Conservation (phyloP, 2,329 filamentous ascomycete genomes). For the Gliomastix tumulicola region DNA sequence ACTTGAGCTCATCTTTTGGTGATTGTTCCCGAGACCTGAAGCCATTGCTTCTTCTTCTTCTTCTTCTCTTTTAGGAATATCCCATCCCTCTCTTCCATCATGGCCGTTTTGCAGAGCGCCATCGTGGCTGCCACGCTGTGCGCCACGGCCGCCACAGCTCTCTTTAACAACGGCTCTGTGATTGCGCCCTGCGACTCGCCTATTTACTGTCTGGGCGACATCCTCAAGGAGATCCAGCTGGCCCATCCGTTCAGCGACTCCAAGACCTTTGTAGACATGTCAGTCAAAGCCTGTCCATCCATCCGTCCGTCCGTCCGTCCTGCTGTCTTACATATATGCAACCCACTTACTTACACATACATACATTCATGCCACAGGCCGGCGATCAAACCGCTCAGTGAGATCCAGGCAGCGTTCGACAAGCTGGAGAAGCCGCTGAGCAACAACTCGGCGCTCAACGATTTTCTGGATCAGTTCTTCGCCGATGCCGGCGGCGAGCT, state of each 20-base stretch:
- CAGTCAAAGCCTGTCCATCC: conserved; percentile 15
- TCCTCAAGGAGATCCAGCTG: conserved; percentile 55
- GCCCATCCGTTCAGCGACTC: conserved; percentile 59
- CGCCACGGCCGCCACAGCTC: conserved; percentile 26
- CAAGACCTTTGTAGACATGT: conserved; percentile 68
- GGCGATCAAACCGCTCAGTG: conserved; percentile 48
- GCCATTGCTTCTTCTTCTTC: too few relatives aligned
- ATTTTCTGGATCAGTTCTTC: conserved; percentile 58
- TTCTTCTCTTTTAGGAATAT: too few relatives aligned
- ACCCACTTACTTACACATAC: too few relatives aligned
- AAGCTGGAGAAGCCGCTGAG: conserved; percentile 51
- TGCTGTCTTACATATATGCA: too few relatives aligned
- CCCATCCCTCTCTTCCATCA: too few relatives aligned
- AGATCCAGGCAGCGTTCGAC: conserved; percentile 55
- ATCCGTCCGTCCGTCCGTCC: not conserved
- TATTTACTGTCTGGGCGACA: conserved; percentile 60
- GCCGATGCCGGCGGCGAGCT: conserved; percentile 58
- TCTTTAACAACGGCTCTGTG: conserved; percentile 54
- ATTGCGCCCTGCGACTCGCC: conserved; percentile 60
- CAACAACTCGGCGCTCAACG: conserved; percentile 55
- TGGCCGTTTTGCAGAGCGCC: too few relatives aligned
- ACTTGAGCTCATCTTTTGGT: too few relatives aligned
- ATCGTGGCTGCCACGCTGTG: too few relatives aligned
- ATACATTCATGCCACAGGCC: conserved; percentile 33
- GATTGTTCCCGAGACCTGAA: too few relatives aligned